phyloP scores from a whole-genome alignment of 208 protist genomes.

The Porcisia hertigi region DNA sequence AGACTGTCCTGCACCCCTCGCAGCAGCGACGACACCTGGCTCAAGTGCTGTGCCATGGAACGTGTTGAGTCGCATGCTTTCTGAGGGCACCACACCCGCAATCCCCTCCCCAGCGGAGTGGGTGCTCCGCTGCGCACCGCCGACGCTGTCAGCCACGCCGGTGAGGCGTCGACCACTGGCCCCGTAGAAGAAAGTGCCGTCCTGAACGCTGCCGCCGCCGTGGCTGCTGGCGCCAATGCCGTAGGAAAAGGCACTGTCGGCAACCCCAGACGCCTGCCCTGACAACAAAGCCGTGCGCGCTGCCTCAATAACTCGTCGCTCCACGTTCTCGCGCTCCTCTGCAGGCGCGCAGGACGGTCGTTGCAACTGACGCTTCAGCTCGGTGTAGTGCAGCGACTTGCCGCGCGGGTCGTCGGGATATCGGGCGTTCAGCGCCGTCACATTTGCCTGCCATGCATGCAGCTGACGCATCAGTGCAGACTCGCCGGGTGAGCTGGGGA shows the following conservation, averaged over 20 bases:
- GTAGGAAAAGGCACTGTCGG: conserved; percentile 14
- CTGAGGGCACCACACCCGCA: conserved; percentile 27
- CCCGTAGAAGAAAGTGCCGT: conserved; percentile 33
- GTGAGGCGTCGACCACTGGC: conserved; percentile 14
- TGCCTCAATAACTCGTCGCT: conserved; percentile 17
- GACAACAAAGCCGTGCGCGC: conserved; percentile 19
- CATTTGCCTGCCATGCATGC: conserved; percentile 23
- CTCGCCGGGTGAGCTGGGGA: conserved; percentile 32
- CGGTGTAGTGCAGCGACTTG: conserved; percentile 30
- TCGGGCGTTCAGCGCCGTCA: neutral
- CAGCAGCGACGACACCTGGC: neutral
- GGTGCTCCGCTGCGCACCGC: neutral
- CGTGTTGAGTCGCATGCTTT: conserved; percentile 55
- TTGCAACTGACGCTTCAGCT: conserved; percentile 24
- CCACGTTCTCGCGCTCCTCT: conserved; percentile 39
- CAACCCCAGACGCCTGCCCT: conserved; percentile 11
- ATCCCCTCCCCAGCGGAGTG: neutral
- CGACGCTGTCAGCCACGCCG: neutral
- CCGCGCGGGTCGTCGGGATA: conserved; percentile 18
- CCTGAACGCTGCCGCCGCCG: conserved; percentile 7
- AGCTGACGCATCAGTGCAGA: conserved; percentile 40
- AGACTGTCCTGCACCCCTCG: neutral
- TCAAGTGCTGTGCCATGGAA: conserved; percentile 30
- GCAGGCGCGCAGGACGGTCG: conserved; percentile 44
- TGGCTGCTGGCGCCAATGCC: conserved; percentile 3